A percentile compares a stretch with the other conserved stretches of the same genome.
Evolutionary conservation across 23 red algal genomes (phyloP).

Genomic region (Gracilaria caudata): DNA sequence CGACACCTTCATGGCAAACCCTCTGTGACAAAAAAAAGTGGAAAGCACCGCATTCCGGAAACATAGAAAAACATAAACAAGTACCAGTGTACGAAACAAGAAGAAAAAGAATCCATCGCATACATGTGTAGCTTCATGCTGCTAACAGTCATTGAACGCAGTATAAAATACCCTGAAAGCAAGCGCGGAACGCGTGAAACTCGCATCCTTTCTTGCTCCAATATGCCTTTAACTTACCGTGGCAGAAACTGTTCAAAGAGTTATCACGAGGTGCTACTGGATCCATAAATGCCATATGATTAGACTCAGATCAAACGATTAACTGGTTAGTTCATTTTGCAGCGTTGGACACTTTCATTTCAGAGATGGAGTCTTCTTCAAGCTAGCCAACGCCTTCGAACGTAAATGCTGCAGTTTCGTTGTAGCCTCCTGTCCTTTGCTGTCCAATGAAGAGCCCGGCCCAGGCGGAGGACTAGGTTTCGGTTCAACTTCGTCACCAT

Average conservation of each 20-base stretch:
- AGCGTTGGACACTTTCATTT: conserved; percentile 7
- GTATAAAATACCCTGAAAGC: background rate
- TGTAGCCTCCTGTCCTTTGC: conserved; percentile 19
- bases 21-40: background rate
- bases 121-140: background rate
- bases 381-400: conserved; percentile 30
- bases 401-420: conserved; percentile 30
- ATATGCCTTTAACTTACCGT: conserved; percentile 14
- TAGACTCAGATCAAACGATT: conserved; percentile 1
- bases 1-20: conserved; percentile 2
- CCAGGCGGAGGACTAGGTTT: background rate
- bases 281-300: background rate
- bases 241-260: background rate
- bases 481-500: background rate
- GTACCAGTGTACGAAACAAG: background rate
- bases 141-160: conserved; percentile 16
- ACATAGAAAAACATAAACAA: background rate
- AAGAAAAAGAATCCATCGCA: conserved; percentile 10
- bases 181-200: conserved; percentile 1
- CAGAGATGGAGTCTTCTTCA: conserved; percentile 34
- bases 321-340: conserved; percentile 28
- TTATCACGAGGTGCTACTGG: too few relatives aligned
- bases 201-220: background rate
- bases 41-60: background rate
- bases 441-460: conserved; percentile 24